A percentile compares a stretch with the other conserved stretches of the same genome.
These are phyloP conservation scores for Persicaria maculosa DNA, from an alignment of 148 eudicot species.

Conservation along the genomic window DNA sequence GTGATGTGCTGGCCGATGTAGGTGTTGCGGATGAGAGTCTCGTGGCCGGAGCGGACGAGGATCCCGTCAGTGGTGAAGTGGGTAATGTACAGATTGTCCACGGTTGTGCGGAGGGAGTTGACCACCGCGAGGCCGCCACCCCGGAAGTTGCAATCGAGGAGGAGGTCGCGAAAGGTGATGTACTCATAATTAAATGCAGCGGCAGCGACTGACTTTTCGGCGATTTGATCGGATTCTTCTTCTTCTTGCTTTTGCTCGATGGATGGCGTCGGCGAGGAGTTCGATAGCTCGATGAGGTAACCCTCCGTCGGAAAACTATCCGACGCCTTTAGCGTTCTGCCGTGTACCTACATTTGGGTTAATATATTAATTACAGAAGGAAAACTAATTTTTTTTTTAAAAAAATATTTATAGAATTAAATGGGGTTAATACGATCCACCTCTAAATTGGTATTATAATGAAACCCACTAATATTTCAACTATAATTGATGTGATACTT, in stretches of 20 bases:
- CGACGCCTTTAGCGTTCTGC: slow-evolving; percentile 69
- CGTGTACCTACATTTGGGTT: slow-evolving; percentile 43
- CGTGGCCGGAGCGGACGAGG: slow-evolving; percentile 65
- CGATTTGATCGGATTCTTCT: neutral
- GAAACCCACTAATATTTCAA: too few species aligned
- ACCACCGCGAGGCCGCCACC: slow-evolving; percentile 67
- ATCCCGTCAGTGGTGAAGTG: slow-evolving; percentile 74
- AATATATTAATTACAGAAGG: too few species aligned
- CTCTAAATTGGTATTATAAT: too few species aligned
- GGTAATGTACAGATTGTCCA: slow-evolving; percentile 69
- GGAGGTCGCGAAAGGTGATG: slow-evolving; percentile 67
- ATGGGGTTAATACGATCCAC: too few species aligned
- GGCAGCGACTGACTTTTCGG: slow-evolving; percentile 14
- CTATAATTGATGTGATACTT: too few species aligned
- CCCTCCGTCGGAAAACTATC: slow-evolving; percentile 40
- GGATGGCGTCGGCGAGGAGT: slow-evolving; percentile 21
- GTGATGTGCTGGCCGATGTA: slow-evolving; percentile 80
- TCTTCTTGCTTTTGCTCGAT: neutral
- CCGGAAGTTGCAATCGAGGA: slow-evolving; percentile 62
- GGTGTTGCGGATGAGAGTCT: slow-evolving; percentile 60
- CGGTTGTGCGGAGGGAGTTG: slow-evolving; percentile 50
- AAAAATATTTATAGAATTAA: too few species aligned
- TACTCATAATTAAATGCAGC: slow-evolving; percentile 51
- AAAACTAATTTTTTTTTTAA: too few species aligned
- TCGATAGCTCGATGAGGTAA: slow-evolving; percentile 54